These are phyloP conservation scores for Penicillium olsonii DNA, from an alignment of 2,329 filamentous ascomycete genomes.

Conservation along the genomic window DNA sequence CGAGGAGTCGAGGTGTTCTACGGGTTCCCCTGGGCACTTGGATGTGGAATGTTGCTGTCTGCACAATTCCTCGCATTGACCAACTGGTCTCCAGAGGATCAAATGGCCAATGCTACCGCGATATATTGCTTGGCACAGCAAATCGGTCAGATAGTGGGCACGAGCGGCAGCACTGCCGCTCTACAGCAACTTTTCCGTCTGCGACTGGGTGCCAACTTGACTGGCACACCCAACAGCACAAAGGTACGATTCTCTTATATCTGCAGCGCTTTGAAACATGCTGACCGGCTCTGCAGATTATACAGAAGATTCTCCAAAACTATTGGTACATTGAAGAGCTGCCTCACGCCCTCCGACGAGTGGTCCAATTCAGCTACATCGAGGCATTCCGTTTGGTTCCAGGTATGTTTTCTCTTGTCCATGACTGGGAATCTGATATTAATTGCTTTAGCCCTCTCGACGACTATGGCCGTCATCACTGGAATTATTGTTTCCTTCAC, in stretches of 20 bases:
- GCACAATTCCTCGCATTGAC: constrained; percentile 4
- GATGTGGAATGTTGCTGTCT: not conserved
- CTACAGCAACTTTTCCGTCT: not conserved
- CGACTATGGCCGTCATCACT: too few relatives aligned
- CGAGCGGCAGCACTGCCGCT: not conserved
- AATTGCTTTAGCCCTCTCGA: too few relatives aligned
- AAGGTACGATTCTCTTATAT: not conserved
- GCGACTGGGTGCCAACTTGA: not conserved
- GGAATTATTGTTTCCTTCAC: too few relatives aligned
- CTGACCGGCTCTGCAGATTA: not conserved
- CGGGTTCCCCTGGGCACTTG: not conserved
- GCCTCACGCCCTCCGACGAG: not conserved
- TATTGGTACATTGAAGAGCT: not conserved
- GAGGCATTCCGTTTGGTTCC: not conserved
- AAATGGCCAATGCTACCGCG: constrained; percentile 3
- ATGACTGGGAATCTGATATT: too few relatives aligned
- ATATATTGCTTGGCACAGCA: constrained; percentile 3
- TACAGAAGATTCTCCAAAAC: not conserved
- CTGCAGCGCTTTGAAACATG: not conserved
- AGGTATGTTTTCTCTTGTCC: not conserved
- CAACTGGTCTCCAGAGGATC: not conserved
- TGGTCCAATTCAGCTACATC: not conserved
- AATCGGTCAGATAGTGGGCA: not conserved
- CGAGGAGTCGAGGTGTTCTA: constrained; percentile 1
- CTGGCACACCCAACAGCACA: not conserved